Percentiles rank a stretch among this genome's conserved stretches.
Conservation (phyloP, 768 basidiomycete genomes). For the Collybia mongolica region DNA sequence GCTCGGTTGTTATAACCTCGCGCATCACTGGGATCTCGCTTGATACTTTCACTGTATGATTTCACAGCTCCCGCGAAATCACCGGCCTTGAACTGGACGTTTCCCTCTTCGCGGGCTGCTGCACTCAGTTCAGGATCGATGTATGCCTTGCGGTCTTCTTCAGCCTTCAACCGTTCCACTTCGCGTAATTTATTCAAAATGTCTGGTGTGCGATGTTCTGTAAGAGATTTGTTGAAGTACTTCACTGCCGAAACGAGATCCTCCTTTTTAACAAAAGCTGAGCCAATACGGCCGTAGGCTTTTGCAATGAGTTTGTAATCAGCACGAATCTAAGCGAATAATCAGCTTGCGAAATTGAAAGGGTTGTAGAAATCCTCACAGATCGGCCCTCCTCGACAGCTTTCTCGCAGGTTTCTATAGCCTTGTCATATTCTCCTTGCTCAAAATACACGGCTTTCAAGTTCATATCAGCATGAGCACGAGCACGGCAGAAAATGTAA, state of each 20-base stretch:
- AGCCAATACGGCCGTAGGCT: constrained; percentile 87
- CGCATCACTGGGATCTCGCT: constrained; percentile 88
- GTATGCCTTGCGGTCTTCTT: constrained; percentile 80
- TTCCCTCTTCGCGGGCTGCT: constrained; percentile 88
- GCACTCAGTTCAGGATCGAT: constrained; percentile 84
- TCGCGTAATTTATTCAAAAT: constrained; percentile 88
- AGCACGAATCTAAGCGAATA: constrained; percentile 60
- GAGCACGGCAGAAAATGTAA: not conserved
- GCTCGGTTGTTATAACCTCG: constrained; percentile 97
- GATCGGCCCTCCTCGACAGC: constrained; percentile 94
- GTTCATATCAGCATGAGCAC: not conserved
- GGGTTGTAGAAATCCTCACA: constrained; percentile 29
- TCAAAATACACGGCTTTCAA: constrained; percentile 86
- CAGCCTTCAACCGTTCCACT: constrained; percentile 73
- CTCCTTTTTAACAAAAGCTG: constrained; percentile 77
- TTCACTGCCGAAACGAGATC: constrained; percentile 81
- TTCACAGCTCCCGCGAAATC: constrained; percentile 92
- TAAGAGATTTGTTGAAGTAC: constrained; percentile 89
- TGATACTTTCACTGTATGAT: constrained; percentile 93
- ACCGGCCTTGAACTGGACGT: constrained; percentile 86
- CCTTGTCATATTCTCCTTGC: constrained; percentile 86
- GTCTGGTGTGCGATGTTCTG: constrained; percentile 95
- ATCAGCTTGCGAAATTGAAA: not conserved
- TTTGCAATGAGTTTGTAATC: constrained; percentile 97
- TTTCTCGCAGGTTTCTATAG: constrained; percentile 90